phyloP scores from a whole-genome alignment of 495 filamentous ascomycete genomes.

The Cercophora newfieldiana region DNA sequence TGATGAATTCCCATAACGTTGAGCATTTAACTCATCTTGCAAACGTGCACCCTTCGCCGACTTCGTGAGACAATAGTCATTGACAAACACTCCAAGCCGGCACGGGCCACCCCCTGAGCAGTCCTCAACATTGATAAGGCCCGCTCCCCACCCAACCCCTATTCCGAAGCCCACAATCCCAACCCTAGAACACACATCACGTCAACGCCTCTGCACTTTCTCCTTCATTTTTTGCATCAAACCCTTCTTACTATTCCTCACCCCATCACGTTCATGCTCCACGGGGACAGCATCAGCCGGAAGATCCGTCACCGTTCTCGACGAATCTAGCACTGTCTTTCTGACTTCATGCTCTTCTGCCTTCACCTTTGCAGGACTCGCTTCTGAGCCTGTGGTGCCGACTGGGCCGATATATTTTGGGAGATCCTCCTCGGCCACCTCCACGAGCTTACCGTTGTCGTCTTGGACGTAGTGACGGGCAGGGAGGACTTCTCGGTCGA shows the following conservation, averaged over 20 bases:
- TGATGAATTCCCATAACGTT: no score
- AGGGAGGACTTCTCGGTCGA: constrained; percentile 44
- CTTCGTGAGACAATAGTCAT: no score
- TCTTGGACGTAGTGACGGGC: constrained; percentile 26
- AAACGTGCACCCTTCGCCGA: no score
- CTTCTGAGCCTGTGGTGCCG: not conserved
- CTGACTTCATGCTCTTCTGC: not conserved
- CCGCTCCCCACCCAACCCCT: not conserved
- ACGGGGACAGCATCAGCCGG: not conserved
- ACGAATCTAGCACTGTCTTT: not conserved
- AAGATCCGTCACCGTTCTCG: not conserved
- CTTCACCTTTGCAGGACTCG: not conserved
- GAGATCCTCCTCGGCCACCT: constrained; percentile 12
- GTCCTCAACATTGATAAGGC: no score
- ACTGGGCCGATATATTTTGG: constrained; percentile 1
- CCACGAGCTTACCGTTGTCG: not conserved
- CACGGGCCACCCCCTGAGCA: not conserved
- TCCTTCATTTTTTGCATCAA: not conserved
- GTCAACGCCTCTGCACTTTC: not conserved
- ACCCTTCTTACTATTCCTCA: not conserved
- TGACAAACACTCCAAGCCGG: not conserved
- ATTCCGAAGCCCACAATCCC: not conserved
- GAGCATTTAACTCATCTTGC: no score
- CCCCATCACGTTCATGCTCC: no score
- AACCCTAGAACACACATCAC: not conserved